phyloP scores from a whole-genome alignment of 2,329 filamentous ascomycete species.

The Moelleriella libera region DNA sequence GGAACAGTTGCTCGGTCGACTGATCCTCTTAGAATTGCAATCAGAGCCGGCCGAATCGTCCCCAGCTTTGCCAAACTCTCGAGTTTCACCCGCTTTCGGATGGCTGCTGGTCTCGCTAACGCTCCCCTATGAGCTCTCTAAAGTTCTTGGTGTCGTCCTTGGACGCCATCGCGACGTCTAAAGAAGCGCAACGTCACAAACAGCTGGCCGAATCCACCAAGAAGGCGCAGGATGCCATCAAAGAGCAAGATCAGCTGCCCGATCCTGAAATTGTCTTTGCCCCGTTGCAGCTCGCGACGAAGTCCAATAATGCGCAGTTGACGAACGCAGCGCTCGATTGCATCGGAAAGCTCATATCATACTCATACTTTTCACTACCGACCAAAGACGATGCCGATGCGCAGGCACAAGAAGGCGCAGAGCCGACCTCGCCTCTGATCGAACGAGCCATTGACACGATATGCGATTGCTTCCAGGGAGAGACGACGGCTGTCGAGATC shows the following conservation, averaged over 20 bases:
- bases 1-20: too few species aligned
- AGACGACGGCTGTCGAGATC: slow-evolving; percentile 80
- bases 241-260: slow-evolving; percentile 68
- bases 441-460: slow-evolving; percentile 98
- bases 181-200: slow-evolving; percentile 79
- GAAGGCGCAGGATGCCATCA: slow-evolving; percentile 72
- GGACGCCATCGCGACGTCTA: slow-evolving; percentile 81
- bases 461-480: slow-evolving; percentile 97
- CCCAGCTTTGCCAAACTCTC: not conserved
- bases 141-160: slow-evolving; percentile 91
- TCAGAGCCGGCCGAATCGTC: not conserved
- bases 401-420: slow-evolving; percentile 21
- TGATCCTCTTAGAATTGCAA: too few species aligned
- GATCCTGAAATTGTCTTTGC: slow-evolving; percentile 87
- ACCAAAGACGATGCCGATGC: slow-evolving; percentile 26
- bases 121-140: slow-evolving; percentile 72
- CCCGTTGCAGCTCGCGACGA: slow-evolving; percentile 79
- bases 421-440: slow-evolving; percentile 57
- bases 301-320: slow-evolving; percentile 70
- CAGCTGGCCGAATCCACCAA: slow-evolving; percentile 71
- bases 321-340: slow-evolving; percentile 89
- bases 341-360: slow-evolving; percentile 97
- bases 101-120: slow-evolving; percentile 25
- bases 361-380: slow-evolving; percentile 86
- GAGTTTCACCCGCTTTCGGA: slow-evolving; percentile 16